A percentile compares a stretch with the other conserved stretches of the same genome.
Evolutionary conservation across 169 alveolate species (phyloP).

Genomic region (Cryptosporidium muris): DNA sequence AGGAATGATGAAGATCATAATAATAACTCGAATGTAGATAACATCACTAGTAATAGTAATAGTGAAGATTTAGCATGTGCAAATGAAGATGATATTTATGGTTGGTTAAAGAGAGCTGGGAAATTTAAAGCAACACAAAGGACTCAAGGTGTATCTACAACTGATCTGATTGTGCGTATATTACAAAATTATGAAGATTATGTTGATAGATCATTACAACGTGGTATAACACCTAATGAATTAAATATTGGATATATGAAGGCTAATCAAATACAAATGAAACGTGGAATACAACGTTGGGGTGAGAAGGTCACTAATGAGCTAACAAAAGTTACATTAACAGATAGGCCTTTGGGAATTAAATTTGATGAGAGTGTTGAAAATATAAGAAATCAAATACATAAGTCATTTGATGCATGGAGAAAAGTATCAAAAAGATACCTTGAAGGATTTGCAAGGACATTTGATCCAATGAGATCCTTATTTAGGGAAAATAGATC

Average conservation of each 20-base stretch:
- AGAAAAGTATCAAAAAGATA: constrained; percentile 74
- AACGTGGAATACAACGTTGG: constrained; percentile 86
- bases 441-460: constrained; percentile 78
- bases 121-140: constrained; percentile 91
- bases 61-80: constrained; percentile 72
- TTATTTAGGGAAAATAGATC: constrained; percentile 55
- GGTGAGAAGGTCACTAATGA: constrained; percentile 86
- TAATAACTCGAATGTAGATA: background rate
- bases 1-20: constrained; percentile 59
- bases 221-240: constrained; percentile 93
- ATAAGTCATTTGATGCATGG: constrained; percentile 77
- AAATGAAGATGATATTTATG: constrained; percentile 87
- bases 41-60: background rate
- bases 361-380: constrained; percentile 79
- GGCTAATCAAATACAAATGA: constrained; percentile 88
- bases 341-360: constrained; percentile 82
- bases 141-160: constrained; percentile 96
- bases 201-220: constrained; percentile 89
- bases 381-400: constrained; percentile 76
- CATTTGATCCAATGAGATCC: constrained; percentile 79
- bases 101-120: constrained; percentile 87
- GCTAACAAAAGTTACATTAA: constrained; percentile 85
- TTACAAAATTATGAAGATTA: constrained; percentile 94
- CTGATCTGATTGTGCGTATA: constrained; percentile 92
- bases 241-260: constrained; percentile 88